phyloP scores from a whole-genome alignment of 306 rosid species.

The Cucurbita maxima region DNA sequence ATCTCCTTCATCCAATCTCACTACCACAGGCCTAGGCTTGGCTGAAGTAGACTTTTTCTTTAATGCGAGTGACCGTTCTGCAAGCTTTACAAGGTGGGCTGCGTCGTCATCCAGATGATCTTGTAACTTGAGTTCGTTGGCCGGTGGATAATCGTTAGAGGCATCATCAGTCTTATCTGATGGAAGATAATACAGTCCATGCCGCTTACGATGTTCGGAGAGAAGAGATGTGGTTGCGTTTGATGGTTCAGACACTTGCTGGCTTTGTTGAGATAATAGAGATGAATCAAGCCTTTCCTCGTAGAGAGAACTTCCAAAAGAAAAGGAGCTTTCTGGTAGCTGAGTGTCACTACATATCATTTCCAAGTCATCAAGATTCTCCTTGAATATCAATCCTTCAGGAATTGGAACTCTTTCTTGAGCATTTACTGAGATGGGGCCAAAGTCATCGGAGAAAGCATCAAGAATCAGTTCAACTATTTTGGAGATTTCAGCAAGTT shows the following conservation, averaged over 20 bases:
- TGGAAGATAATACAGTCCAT: slow-evolving; percentile 78
- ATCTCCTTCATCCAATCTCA: slow-evolving; percentile 75
- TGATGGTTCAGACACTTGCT: slow-evolving; percentile 33
- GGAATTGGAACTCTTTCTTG: slow-evolving; percentile 76
- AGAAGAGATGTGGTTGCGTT: slow-evolving; percentile 68
- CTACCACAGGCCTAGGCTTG: slow-evolving; percentile 87
- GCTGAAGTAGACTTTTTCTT: slow-evolving; percentile 60
- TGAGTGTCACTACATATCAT: slow-evolving; percentile 46
- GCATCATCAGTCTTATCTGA: slow-evolving; percentile 46
- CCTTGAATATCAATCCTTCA: slow-evolving; percentile 51
- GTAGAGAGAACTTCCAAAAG: slow-evolving; percentile 25
- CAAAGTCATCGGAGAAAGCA: slow-evolving; percentile 48
- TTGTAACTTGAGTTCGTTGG: slow-evolving; percentile 42
- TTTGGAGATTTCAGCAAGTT: slow-evolving; percentile 26
- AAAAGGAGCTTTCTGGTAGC: slow-evolving; percentile 30
- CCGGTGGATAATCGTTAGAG: slow-evolving; percentile 60
- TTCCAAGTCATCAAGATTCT: slow-evolving; percentile 61
- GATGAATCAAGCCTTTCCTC: slow-evolving; percentile 21
- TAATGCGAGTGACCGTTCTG: slow-evolving; percentile 45
- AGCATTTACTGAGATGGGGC: slow-evolving; percentile 61
- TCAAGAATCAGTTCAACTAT: slow-evolving; percentile 32
- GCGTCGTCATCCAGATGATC: slow-evolving; percentile 26
- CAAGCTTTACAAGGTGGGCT: slow-evolving; percentile 56
- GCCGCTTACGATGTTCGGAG: slow-evolving; percentile 71
- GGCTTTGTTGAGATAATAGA: slow-evolving; percentile 19